Conservation (phyloP, 805 yeast species). For the Henningerozyma blattae region DNA sequence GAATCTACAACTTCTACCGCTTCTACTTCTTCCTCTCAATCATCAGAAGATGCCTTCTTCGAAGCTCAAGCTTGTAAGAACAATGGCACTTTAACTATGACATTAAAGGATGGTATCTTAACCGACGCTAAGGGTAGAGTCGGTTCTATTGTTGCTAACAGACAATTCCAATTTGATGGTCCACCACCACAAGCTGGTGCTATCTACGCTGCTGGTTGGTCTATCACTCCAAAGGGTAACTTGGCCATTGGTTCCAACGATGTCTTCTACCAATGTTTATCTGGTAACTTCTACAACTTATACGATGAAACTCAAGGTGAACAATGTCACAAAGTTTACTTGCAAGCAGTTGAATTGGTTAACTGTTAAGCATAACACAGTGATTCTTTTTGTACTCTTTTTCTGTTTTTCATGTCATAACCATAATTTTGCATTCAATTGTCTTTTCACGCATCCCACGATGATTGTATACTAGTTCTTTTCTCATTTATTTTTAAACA, state of each 20-base stretch:
- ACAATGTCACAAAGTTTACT: constrained; percentile 45
- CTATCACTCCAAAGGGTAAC: constrained; percentile 36
- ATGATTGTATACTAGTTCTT: too few species aligned
- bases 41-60: constrained; percentile 19
- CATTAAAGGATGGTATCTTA: constrained; percentile 34
- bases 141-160: constrained; percentile 58
- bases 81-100: constrained; percentile 35
- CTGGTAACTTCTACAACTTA: constrained; percentile 56
- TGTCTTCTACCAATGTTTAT: constrained; percentile 49
- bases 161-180: constrained; percentile 64
- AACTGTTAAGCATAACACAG: too few species aligned
- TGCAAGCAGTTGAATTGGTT: constrained; percentile 39
- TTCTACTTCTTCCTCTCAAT: constrained; percentile 11
- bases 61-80: constrained; percentile 25
- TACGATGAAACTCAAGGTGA: constrained; percentile 42
- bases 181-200: constrained; percentile 63
- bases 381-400: too few species aligned
- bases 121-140: constrained; percentile 44
- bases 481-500: too few species aligned
- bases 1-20: constrained; percentile 12
- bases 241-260: constrained; percentile 44
- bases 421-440: too few species aligned
- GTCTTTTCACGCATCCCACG: too few species aligned
- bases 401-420: too few species aligned
- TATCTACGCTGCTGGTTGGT: constrained; percentile 48